phyloP scores from a whole-genome alignment of 306 rosid genomes.

The Chamaecrista fasciculata region DNA sequence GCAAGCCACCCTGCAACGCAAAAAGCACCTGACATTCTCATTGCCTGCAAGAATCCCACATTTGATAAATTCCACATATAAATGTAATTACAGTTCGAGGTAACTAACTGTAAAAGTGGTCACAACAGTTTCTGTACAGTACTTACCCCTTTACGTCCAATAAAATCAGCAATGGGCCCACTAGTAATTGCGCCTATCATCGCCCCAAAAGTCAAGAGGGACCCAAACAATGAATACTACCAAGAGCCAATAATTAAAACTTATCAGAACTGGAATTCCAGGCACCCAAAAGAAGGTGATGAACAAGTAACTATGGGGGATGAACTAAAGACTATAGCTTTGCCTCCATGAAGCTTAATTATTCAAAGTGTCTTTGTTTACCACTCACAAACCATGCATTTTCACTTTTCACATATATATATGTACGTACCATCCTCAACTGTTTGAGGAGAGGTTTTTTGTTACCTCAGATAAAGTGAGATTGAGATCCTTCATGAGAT shows the following conservation, averaged over 20 bases:
- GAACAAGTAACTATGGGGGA: background rate
- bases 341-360: background rate
- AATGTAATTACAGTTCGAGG: background rate
- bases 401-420: no score
- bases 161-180: slow-evolving; percentile 66
- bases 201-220: slow-evolving; percentile 90
- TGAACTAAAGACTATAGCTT: background rate
- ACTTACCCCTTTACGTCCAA: slow-evolving; percentile 85
- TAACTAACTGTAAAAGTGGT: background rate
- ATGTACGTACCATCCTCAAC: background rate
- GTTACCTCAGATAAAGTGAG: slow-evolving; percentile 68
- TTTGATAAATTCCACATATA: background rate
- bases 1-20: slow-evolving; percentile 82
- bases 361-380: slow-evolving; percentile 2
- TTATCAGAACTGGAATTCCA: slow-evolving; percentile 13
- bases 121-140: slow-evolving; percentile 9
- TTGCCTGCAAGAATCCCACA: slow-evolving; percentile 60
- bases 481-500: slow-evolving; percentile 60
- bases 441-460: background rate
- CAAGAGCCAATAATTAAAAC: slow-evolving; percentile 2
- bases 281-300: background rate
- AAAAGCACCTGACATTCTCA: slow-evolving; percentile 75
- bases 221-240: slow-evolving; percentile 90
- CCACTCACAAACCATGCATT: background rate
- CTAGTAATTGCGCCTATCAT: slow-evolving; percentile 96